A percentile compares a stretch with the other conserved stretches of the same genome.
These are phyloP conservation scores for Anthostomella pinea DNA, from an alignment of 2,329 filamentous ascomycete genomes.

Conservation along the genomic window DNA sequence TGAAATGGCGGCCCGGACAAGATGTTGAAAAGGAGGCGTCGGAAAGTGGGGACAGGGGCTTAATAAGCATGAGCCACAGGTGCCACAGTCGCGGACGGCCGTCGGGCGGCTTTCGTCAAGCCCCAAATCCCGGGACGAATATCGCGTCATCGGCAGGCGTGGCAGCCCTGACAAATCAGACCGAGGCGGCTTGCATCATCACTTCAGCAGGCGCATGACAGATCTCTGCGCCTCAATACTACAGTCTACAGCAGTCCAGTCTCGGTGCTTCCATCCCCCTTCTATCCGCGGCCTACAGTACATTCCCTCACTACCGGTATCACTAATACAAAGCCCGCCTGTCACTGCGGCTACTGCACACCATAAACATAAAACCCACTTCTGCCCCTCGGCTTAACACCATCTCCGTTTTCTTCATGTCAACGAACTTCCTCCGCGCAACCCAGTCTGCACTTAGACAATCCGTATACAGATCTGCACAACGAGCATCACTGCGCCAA, in stretches of 20 bases:
- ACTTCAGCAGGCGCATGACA: too few species aligned
- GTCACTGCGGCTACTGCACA: not conserved
- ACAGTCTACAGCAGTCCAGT: not conserved
- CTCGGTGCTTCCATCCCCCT: not conserved
- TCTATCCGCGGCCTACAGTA: too few species aligned
- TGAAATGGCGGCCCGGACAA: too few species aligned
- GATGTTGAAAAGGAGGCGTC: too few species aligned
- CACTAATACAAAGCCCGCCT: conserved; percentile 8
- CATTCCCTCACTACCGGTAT: too few species aligned
- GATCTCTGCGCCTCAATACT: too few species aligned
- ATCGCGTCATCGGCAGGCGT: conserved; percentile 17
- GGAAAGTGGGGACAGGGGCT: too few species aligned
- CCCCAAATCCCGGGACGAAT: conserved; percentile 11
- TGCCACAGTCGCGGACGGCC: too few species aligned
- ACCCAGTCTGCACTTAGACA: conserved; percentile 20
- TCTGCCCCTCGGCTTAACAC: conserved; percentile 13
- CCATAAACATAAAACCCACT: conserved; percentile 15
- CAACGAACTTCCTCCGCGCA: conserved; percentile 19
- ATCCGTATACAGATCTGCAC: conserved; percentile 17
- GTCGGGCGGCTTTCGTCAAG: conserved; percentile 18
- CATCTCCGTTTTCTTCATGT: conserved; percentile 13
- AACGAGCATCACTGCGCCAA: conserved; percentile 23
- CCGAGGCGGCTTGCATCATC: too few species aligned
- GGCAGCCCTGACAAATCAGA: conserved; percentile 19
- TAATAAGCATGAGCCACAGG: too few species aligned